These are phyloP conservation scores for Botrytis sinoallii DNA, from an alignment of 2,329 filamentous ascomycete genomes.

Conservation along the genomic window DNA sequence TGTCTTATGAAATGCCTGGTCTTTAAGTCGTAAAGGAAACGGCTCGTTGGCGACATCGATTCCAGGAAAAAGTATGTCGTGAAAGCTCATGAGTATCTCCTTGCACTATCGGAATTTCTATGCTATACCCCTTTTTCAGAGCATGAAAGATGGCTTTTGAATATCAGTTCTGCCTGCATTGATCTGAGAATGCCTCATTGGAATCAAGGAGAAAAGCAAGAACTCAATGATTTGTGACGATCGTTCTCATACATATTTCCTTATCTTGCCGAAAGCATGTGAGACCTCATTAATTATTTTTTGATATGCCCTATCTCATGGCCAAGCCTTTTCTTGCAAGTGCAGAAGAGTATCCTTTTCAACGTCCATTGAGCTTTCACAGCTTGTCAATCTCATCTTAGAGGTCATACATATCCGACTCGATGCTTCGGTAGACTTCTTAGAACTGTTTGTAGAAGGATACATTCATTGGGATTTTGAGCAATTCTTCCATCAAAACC, in stretches of 20 bases:
- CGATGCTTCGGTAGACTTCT: not conserved
- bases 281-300: constrained; percentile 1
- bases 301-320: not conserved
- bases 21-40: not conserved
- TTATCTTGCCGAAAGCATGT: constrained; percentile 6
- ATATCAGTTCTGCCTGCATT: not conserved
- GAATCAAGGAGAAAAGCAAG: not conserved
- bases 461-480: not conserved
- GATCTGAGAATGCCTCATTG: not conserved
- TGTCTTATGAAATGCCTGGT: not conserved
- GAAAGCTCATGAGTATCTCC: not conserved
- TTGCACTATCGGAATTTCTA: not conserved
- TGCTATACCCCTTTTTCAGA: not conserved
- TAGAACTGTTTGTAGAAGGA: not conserved
- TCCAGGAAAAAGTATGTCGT: not conserved
- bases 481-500: no score
- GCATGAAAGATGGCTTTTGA: not conserved
- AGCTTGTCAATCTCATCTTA: not conserved
- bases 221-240: not conserved
- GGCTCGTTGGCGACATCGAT: not conserved
- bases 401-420: not conserved
- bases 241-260: not conserved
- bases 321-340: not conserved
- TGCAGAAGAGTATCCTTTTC: not conserved
- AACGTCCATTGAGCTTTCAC: not conserved